Base-by-base conservation (phyloP, 345 rosid genomes). In the Acer saccharum region DNA sequence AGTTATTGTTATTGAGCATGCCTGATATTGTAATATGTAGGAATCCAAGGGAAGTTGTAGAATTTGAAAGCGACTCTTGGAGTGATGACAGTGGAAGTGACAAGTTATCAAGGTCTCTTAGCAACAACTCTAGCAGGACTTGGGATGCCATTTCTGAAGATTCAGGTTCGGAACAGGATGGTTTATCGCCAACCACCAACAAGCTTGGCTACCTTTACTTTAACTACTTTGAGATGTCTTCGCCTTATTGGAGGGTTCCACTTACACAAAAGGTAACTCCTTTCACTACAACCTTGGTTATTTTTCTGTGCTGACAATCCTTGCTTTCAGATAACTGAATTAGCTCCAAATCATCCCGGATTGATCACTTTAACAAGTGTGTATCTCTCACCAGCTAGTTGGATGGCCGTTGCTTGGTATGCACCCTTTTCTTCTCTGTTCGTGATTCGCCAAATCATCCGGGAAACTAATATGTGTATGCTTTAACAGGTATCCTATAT, bases 321-420 rank as follows among this genome's bases (percentile, higher is more conserved):
- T 57, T 62, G 78, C 63, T 48, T 81, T 57, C 82, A 92, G 98
- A 78, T 92, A 4, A 81, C 76, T 60, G 86, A 87, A 78, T 76
- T 92, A 68, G 83, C 92, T 50, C 77, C 58, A 72, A 83, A 76
- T 76, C 73, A 83, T 81, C 90, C 85, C 0, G 88, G 86, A 44
- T 71, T 93, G 55, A 74, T 66, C 81, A 86, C 92, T 18, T 78
- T 93, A 48, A 86, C 87, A 83, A 93, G 89, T 66, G 84, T 91
- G 75, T 91, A 94, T 83, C 86, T 94, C 80, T 92, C 92, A 13
- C 95, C 98, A 0, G 97, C 97, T 17, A 92, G 97, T 83, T 94
- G 98, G 98, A 89, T 94, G 92, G 87, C 95, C n/a, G 91, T 94
- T 74, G 93, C 98, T 58, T 94, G 98, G 98, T 93, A 82, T 84